Evolutionary conservation across 2,329 filamentous ascomycete species (phyloP), one percentile per base, ranked within the genome.

Genomic region (Cadophora malorum): DNA sequence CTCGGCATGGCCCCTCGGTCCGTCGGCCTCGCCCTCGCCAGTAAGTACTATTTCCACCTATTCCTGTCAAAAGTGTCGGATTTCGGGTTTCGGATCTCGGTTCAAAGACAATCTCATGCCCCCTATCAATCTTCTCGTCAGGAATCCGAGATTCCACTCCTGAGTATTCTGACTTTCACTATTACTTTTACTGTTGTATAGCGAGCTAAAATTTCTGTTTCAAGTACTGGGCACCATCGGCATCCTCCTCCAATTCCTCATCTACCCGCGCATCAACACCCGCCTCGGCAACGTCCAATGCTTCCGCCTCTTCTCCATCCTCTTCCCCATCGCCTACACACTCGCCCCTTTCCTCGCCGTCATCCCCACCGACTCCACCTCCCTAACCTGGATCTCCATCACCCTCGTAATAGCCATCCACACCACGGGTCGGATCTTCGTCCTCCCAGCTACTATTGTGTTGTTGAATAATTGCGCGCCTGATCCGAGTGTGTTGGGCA

Each of bases 21-120:
- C 61, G 61, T 63, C n/a, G 61, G 61, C 16, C 47, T 63, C 49
- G 61, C 61, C 12, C 47, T 63, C 49, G 47, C 61, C 28, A 63
- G 28, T 28, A 28, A 28, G 28, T 28, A 28, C 28, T 28, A 28
- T 28, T 28, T 28, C 28, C 28, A 28, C 28, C 28, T 28, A 3
- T 3, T 28, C 3, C 28, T 28, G 28, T 28, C 28, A 28, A 28
- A 28, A 28, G 28, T 5, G 3, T 28, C 28, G 28, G 28, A 28
- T 5, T 28, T 28, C 28, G 28, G 28, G 5, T 28, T 5, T 28
- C 28, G 28, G 3, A 28, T 28, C 28, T 28, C 28, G 28, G 28
- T 28, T 28, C 28, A 28, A 28, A 28, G 28, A 28, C 28, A 28
- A 28, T 28, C 3, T 28, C 28, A 28, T 28, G 28, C 5, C 28